Percentiles rank a stretch among this genome's conserved stretches.
Conservation (phyloP, 352 stramenopile genomes). For the Paralagenidium karlingii region DNA sequence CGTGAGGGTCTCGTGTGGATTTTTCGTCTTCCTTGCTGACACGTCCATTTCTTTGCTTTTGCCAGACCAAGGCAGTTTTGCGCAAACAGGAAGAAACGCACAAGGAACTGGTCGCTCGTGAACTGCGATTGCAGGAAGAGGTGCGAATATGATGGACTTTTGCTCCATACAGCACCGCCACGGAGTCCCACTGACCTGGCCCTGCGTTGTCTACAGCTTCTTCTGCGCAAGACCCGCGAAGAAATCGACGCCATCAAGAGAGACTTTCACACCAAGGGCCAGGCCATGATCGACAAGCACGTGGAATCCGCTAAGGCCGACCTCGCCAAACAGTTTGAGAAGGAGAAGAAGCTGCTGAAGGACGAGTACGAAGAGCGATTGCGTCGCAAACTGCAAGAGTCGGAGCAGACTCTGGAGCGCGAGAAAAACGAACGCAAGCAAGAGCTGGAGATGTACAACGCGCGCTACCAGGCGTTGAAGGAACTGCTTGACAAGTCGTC, state of each 20-base stretch:
- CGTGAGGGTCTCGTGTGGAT: too few species aligned
- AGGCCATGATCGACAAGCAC: too few species aligned
- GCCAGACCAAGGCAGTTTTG: slow-evolving; percentile 37
- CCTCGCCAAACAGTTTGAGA: slow-evolving; percentile 3
- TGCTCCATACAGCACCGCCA: too few species aligned
- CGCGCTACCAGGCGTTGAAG: slow-evolving; percentile 50
- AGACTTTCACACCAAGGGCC: too few species aligned
- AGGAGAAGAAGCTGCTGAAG: slow-evolving; percentile 24
- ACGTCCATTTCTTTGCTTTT: background rate
- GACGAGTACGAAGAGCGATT: slow-evolving; percentile 53
- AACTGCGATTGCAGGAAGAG: slow-evolving; percentile 57
- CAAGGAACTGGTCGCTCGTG: slow-evolving; percentile 62
- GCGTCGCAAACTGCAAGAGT: slow-evolving; percentile 30
- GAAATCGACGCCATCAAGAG: too few species aligned
- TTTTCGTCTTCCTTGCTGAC: too few species aligned
- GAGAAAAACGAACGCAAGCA: slow-evolving; percentile 50
- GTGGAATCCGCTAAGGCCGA: too few species aligned
- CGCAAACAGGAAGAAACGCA: slow-evolving; percentile 49
- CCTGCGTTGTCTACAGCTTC: too few species aligned
- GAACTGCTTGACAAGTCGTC: slow-evolving; percentile 56
- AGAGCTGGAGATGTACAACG: slow-evolving; percentile 53
- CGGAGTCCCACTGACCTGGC: too few species aligned
- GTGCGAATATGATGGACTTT: too few species aligned
- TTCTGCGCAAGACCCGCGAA: too few species aligned
- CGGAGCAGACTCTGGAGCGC: slow-evolving; percentile 39